Conservation (phyloP, 2,329 filamentous ascomycete species). For the Fusarium mangiferae region DNA sequence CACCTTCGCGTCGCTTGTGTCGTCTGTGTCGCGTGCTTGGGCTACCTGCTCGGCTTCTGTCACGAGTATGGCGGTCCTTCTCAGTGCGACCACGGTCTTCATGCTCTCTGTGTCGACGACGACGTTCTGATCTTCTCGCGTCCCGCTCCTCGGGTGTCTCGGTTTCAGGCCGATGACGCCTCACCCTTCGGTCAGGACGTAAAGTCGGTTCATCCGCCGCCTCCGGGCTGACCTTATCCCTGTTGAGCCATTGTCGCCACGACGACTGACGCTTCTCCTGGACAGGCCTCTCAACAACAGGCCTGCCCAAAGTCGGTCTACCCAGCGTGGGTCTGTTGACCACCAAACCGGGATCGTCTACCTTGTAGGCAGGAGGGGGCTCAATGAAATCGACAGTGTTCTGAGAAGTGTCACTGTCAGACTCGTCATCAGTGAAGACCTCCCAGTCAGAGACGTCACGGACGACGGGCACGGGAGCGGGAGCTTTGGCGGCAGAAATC, state of each 20-base stretch:
- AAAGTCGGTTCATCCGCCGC: constrained; percentile 9
- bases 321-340: constrained; percentile 21
- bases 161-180: constrained; percentile 6
- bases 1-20: constrained; percentile 16
- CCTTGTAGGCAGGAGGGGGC: constrained; percentile 23
- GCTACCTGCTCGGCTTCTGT: constrained; percentile 12
- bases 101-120: constrained; percentile 19
- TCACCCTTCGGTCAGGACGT: constrained; percentile 9
- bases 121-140: constrained; percentile 20
- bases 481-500: constrained; percentile 19
- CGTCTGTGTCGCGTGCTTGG: constrained; percentile 13
- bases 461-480: constrained; percentile 17
- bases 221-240: constrained; percentile 15
- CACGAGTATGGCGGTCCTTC: constrained; percentile 13
- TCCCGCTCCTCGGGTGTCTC: constrained; percentile 17
- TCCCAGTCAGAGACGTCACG: constrained; percentile 28
- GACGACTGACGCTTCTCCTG: constrained; percentile 27
- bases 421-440: constrained; percentile 24
- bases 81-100: constrained; percentile 10
- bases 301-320: constrained; percentile 24
- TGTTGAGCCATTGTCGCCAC: constrained; percentile 22
- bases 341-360: constrained; percentile 17
- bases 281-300: constrained; percentile 20
- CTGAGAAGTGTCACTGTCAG: constrained; percentile 20
- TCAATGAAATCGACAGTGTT: constrained; percentile 25